A percentile compares a stretch with the other conserved stretches of the same genome.
These are phyloP conservation scores for Eimeria tenella DNA, from an alignment of 169 alveolate genomes.

Conservation along the genomic window DNA sequence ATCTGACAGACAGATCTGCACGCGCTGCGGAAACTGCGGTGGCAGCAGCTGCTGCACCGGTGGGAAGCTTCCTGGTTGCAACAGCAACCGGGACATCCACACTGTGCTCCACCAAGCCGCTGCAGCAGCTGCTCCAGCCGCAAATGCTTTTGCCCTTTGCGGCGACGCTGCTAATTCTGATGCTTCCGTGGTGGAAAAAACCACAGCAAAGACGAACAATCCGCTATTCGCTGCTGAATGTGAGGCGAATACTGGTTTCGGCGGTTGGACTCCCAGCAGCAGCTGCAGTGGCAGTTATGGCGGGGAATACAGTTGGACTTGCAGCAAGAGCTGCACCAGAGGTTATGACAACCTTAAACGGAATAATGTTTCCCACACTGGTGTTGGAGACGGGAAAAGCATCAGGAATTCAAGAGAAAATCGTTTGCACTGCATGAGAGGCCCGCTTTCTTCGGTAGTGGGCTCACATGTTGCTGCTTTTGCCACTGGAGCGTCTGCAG, in stretches of 20 bases:
- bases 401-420: not conserved
- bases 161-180: not conserved
- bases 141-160: not conserved
- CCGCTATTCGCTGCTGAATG: not conserved
- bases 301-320: not conserved
- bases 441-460: not conserved
- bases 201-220: too few relatives aligned
- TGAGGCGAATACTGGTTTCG: not conserved
- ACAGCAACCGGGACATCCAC: not conserved
- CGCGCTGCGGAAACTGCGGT: not conserved
- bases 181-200: not conserved
- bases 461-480: not conserved
- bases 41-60: not conserved
- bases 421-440: not conserved
- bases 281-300: slow-evolving; percentile 25
- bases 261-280: slow-evolving; percentile 47
- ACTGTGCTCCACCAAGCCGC: not conserved
- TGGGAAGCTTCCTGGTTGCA: too few relatives aligned
- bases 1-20: not conserved
- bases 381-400: not conserved
- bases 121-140: slow-evolving; percentile 13
- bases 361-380: too few relatives aligned
- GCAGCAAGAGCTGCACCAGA: slow-evolving; percentile 13
- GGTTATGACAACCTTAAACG: too few relatives aligned
- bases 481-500: not conserved